A percentile compares a stretch with the other conserved stretches of the same genome.
Evolutionary conservation across 2,329 filamentous ascomycete species (phyloP).

Genomic region (Scytalidium lignicola): DNA sequence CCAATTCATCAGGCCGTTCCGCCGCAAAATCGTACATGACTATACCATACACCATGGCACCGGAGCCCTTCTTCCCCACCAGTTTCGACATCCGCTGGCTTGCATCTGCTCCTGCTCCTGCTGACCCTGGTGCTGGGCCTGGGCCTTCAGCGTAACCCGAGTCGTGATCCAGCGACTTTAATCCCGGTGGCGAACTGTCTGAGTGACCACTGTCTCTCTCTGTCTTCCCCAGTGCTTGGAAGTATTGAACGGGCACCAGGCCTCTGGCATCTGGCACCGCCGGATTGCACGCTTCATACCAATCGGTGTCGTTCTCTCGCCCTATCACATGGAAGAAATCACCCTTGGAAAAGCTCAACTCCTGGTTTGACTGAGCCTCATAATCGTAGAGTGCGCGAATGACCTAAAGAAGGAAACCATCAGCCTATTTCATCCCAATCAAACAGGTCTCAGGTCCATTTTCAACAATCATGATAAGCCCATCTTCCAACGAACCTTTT

Average conservation of each 20-base stretch:
- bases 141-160: constrained; percentile 73
- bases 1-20: constrained; percentile 90
- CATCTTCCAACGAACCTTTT: constrained; percentile 52
- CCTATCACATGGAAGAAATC: constrained; percentile 98
- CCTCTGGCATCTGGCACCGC: constrained; percentile 80
- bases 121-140: constrained; percentile 26
- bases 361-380: constrained; percentile 67
- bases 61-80: constrained; percentile 53
- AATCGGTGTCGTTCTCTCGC: constrained; percentile 88
- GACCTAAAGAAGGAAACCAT: constrained; percentile 52
- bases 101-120: constrained; percentile 27
- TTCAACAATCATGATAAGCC: background rate
- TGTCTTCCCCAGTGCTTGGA: constrained; percentile 86
- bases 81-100: constrained; percentile 29
- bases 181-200: constrained; percentile 45
- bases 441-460: too few species aligned
- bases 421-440: background rate
- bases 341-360: constrained; percentile 87
- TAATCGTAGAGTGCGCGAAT: constrained; percentile 97
- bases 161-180: constrained; percentile 72
- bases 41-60: constrained; percentile 92
- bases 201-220: constrained; percentile 82
- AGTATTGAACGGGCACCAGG: constrained; percentile 89
- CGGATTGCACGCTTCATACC: constrained; percentile 99
- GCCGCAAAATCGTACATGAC: constrained; percentile 97